These are phyloP conservation scores for Fomitopsis betulina DNA, from an alignment of 1,284 basidiomycete genomes.

Conservation along the genomic window DNA sequence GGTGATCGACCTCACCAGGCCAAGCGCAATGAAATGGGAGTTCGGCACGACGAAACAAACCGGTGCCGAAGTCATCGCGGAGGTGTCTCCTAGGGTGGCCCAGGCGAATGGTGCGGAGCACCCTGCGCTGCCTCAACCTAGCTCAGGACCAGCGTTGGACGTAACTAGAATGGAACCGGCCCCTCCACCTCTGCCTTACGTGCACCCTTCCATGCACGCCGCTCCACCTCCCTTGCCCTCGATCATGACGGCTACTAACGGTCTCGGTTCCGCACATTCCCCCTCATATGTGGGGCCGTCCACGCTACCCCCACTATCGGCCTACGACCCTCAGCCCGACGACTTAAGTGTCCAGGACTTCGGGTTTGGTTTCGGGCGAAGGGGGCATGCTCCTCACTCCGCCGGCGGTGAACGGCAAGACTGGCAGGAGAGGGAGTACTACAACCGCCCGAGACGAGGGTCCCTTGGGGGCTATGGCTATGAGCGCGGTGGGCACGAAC, in stretches of 20 bases:
- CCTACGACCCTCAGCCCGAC: constrained; percentile 22
- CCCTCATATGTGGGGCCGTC: constrained; percentile 13
- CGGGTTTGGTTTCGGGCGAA: constrained; percentile 27
- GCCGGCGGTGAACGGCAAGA: constrained; percentile 7
- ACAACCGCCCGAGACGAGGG: constrained; percentile 24
- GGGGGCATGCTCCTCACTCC: constrained; percentile 4
- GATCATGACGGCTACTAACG: constrained; percentile 10
- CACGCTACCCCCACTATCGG: constrained; percentile 5
- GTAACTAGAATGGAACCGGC: background rate
- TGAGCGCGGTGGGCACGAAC: constrained; percentile 20
- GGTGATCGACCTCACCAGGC: constrained; percentile 34
- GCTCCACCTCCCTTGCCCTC: constrained; percentile 11
- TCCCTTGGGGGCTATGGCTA: constrained; percentile 22
- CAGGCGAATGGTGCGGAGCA: background rate
- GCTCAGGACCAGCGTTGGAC: background rate
- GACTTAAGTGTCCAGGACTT: constrained; percentile 58
- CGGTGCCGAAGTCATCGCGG: constrained; percentile 9
- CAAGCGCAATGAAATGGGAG: constrained; percentile 41
- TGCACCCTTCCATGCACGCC: background rate
- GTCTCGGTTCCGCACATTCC: constrained; percentile 10
- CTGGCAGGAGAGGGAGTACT: constrained; percentile 17
- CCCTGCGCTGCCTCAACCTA: background rate
- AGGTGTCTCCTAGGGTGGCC: background rate
- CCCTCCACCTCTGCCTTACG: background rate
- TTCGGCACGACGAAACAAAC: constrained; percentile 46